These are phyloP conservation scores for Gracilaria domingensis DNA, from an alignment of 23 red algal species.

Conservation along the genomic window DNA sequence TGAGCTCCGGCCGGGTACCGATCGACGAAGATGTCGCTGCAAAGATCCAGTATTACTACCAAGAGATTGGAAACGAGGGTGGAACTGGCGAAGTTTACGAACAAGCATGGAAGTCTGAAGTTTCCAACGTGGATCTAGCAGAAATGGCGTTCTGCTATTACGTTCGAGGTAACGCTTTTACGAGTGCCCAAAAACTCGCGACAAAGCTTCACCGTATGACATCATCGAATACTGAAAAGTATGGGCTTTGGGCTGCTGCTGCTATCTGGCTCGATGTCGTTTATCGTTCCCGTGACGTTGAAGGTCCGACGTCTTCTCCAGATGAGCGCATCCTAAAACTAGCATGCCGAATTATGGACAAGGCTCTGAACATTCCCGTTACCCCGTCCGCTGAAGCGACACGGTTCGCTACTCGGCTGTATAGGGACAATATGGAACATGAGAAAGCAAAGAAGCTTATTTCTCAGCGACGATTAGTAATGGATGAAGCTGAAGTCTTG, in stretches of 20 bases:
- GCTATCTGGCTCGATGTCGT: slow-evolving; percentile 60
- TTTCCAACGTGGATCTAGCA: slow-evolving; percentile 41
- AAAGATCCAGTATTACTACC: slow-evolving; percentile 67
- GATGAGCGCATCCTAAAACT: slow-evolving; percentile 39
- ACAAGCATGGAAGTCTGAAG: slow-evolving; percentile 49
- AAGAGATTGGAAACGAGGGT: slow-evolving; percentile 50
- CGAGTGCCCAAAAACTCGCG: slow-evolving; percentile 44
- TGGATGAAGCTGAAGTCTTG: slow-evolving; percentile 65
- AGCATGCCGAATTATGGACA: slow-evolving; percentile 39
- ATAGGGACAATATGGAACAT: slow-evolving; percentile 20
- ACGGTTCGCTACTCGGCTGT: slow-evolving; percentile 36
- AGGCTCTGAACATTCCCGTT: slow-evolving; percentile 16
- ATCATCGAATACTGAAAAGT: slow-evolving; percentile 36
- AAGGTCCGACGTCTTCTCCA: background rate
- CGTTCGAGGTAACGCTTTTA: slow-evolving; percentile 54
- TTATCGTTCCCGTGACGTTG: slow-evolving; percentile 4
- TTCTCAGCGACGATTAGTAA: slow-evolving; percentile 58
- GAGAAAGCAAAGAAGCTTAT: slow-evolving; percentile 54
- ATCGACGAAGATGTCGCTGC: slow-evolving; percentile 57
- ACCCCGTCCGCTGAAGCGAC: slow-evolving; percentile 50
- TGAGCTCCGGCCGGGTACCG: slow-evolving; percentile 54
- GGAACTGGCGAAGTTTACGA: slow-evolving; percentile 62
- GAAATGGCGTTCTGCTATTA: slow-evolving; percentile 65
- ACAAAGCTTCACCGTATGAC: slow-evolving; percentile 63
- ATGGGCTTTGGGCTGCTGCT: slow-evolving; percentile 61